Conservation (phyloP, 768 basidiomycete genomes). For the Antrodiella citrinella region DNA sequence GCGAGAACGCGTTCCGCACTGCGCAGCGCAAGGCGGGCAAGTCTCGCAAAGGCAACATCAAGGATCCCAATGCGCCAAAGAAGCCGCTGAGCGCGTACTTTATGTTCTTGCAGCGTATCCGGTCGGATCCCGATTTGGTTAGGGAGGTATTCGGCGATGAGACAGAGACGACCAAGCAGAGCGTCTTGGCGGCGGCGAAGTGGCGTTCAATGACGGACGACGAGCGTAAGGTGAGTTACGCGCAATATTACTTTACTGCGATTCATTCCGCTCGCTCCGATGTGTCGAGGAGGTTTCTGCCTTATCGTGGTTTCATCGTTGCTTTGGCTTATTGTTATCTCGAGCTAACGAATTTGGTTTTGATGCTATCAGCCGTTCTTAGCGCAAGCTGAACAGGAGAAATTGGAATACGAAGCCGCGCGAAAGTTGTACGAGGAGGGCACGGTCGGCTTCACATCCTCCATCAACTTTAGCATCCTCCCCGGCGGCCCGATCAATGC, state of each 20-base stretch:
- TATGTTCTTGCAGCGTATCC: slow-evolving; percentile 88
- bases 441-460: slow-evolving; percentile 54
- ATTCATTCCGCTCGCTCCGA: not conserved
- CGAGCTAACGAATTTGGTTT: slow-evolving; percentile 9
- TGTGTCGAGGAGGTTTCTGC: not conserved
- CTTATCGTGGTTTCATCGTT: too few species aligned
- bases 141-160: slow-evolving; percentile 81
- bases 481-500: slow-evolving; percentile 52
- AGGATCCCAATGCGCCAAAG: slow-evolving; percentile 95
- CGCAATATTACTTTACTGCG: too few species aligned
- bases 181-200: slow-evolving; percentile 84
- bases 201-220: slow-evolving; percentile 93
- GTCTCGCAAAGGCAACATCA: slow-evolving; percentile 88
- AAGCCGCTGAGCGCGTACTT: slow-evolving; percentile 93
- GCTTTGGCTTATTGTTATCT: not conserved
- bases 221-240: slow-evolving; percentile 79
- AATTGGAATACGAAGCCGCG: slow-evolving; percentile 86
- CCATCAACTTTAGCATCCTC: slow-evolving; percentile 76
- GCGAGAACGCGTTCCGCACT: slow-evolving; percentile 85
- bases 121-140: slow-evolving; percentile 70
- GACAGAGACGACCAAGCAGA: slow-evolving; percentile 91
- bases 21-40: slow-evolving; percentile 92
- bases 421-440: slow-evolving; percentile 84
- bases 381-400: slow-evolving; percentile 90
- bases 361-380: slow-evolving; percentile 65